phyloP scores from a whole-genome alignment of 2,329 filamentous ascomycete genomes.

The Botrytis aclada region DNA sequence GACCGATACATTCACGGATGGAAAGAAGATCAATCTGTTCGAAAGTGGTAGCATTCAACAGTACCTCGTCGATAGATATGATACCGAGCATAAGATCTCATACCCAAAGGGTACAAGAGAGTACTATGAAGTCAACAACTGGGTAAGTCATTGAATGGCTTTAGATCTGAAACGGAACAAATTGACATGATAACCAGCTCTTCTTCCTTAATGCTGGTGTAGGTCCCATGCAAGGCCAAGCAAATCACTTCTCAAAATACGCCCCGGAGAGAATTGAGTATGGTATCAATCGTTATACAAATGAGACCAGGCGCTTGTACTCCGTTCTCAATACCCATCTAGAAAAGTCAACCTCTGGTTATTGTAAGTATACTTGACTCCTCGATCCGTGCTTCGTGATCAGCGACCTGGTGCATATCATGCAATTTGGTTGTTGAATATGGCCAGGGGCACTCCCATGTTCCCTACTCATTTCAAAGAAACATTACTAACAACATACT shows the following conservation, averaged over 20 bases:
- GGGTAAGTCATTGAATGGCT: conserved; percentile 47
- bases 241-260: conserved; percentile 81
- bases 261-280: conserved; percentile 81
- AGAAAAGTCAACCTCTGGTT: conserved; percentile 52
- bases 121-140: conserved; percentile 76
- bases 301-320: conserved; percentile 81
- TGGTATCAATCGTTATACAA: conserved; percentile 76
- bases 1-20: conserved; percentile 74
- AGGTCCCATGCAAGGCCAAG: conserved; percentile 79
- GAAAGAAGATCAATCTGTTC: conserved; percentile 71
- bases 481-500: background rate
- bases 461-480: background rate
- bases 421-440: background rate
- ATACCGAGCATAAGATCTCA: conserved; percentile 76
- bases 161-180: background rate
- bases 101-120: conserved; percentile 72
- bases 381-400: background rate
- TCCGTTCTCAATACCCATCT: conserved; percentile 73
- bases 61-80: conserved; percentile 80
- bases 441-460: background rate
- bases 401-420: too few relatives aligned
- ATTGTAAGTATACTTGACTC: conserved; percentile 31
- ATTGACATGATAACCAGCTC: conserved; percentile 37
- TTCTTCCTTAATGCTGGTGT: conserved; percentile 78
- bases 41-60: conserved; percentile 82